Evolutionary conservation across 208 protist species (phyloP).

Genomic region (Vickermania spadyakhi): DNA sequence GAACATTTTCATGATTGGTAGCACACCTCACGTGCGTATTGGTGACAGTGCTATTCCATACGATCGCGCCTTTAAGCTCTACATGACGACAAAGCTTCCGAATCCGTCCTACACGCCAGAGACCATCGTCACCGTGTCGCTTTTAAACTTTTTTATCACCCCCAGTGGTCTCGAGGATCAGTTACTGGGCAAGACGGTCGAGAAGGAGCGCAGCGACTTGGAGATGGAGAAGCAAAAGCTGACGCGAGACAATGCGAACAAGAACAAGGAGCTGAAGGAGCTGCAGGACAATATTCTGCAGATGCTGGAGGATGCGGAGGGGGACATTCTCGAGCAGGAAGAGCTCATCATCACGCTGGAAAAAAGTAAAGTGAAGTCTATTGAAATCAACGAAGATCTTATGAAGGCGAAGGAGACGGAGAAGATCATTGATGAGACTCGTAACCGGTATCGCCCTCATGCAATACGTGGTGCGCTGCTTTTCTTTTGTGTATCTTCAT

Average conservation of each 20-base stretch:
- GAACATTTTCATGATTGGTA: conserved; percentile 93
- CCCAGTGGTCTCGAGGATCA: conserved; percentile 95
- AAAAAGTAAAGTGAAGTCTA: conserved; percentile 93
- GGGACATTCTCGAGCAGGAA: conserved; percentile 96
- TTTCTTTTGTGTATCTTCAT: conserved; percentile 96
- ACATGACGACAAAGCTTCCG: conserved; percentile 96
- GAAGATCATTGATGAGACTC: conserved; percentile 93
- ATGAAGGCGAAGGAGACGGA: conserved; percentile 91
- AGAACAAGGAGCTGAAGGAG: conserved; percentile 93
- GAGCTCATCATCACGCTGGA: conserved; percentile 94
- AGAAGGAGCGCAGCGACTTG: conserved; percentile 95
- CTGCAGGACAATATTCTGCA: conserved; percentile 95
- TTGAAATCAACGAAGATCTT: conserved; percentile 92
- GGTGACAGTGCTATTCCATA: conserved; percentile 96
- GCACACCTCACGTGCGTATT: conserved; percentile 93
- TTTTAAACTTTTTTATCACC: conserved; percentile 98
- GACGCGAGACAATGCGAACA: conserved; percentile 90
- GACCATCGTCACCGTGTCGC: conserved; percentile 93
- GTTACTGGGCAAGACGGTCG: conserved; percentile 94
- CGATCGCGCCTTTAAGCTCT: conserved; percentile 93
- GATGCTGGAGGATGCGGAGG: conserved; percentile 91
- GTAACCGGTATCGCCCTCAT: conserved; percentile 93
- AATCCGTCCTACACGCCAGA: conserved; percentile 97
- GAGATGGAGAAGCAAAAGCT: conserved; percentile 95
- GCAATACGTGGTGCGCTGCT: conserved; percentile 92